Percentiles rank a stretch among this genome's conserved stretches.
Evolutionary conservation across 1,284 basidiomycete species (phyloP).

Genomic region (Veloporphyrellus conicus): DNA sequence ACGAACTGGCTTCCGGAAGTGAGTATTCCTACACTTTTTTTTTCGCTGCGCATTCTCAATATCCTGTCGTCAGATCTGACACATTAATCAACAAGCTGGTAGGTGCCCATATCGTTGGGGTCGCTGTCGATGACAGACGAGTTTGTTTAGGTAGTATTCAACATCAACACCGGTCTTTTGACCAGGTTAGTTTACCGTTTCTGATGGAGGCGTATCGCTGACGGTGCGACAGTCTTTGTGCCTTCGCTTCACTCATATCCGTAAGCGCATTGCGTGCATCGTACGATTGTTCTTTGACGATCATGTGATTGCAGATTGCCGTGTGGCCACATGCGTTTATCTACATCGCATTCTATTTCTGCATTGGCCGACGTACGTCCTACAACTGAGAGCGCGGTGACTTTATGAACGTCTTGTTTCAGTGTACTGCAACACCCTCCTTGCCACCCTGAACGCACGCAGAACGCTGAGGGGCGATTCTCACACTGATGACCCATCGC

Average conservation of each 20-base stretch:
- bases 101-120: slow-evolving; percentile 1
- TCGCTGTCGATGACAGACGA: not conserved
- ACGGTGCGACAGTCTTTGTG: slow-evolving; percentile 30
- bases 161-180: slow-evolving; percentile 46
- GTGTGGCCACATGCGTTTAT: slow-evolving; percentile 40
- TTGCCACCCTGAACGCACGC: slow-evolving; percentile 46
- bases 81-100: slow-evolving; percentile 46
- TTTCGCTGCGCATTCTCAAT: not conserved
- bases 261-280: slow-evolving; percentile 24
- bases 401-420: not conserved
- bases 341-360: slow-evolving; percentile 50
- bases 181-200: slow-evolving; percentile 28
- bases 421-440: slow-evolving; percentile 48
- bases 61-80: slow-evolving; percentile 37
- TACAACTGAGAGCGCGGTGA: not conserved
- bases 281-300: not conserved
- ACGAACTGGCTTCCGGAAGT: slow-evolving; percentile 54
- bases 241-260: slow-evolving; percentile 42
- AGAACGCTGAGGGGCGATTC: slow-evolving; percentile 29
- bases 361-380: slow-evolving; percentile 44
- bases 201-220: slow-evolving; percentile 1
- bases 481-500: slow-evolving; percentile 8
- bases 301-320: slow-evolving; percentile 30
- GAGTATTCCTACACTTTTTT: not conserved
- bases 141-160: slow-evolving; percentile 41